These are phyloP conservation scores for Perkinsus marinus DNA, from an alignment of 169 alveolate species.

Conservation along the genomic window DNA sequence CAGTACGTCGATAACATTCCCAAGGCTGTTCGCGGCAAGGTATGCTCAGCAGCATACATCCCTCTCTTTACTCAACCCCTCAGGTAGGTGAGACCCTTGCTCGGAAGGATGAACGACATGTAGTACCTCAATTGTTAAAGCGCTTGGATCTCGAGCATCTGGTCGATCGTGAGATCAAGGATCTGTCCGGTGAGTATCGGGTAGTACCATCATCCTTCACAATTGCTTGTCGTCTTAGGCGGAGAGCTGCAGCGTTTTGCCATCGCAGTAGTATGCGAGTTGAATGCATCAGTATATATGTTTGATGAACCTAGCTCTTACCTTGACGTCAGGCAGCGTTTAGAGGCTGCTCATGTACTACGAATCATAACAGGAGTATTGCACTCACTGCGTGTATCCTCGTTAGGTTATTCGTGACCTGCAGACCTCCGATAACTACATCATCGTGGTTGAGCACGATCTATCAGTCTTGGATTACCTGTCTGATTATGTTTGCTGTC, in stretches of 20 bases:
- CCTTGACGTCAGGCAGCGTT: conserved; percentile 91
- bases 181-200: conserved; percentile 71
- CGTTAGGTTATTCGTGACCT: conserved; percentile 58
- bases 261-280: conserved; percentile 81
- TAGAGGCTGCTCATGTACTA: conserved; percentile 76
- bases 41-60: not conserved
- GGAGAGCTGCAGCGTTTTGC: conserved; percentile 98
- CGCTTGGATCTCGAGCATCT: conserved; percentile 80
- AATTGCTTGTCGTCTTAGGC: not conserved
- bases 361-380: not conserved
- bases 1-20: conserved; percentile 96
- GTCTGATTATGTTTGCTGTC: conserved; percentile 94
- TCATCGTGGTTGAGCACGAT: conserved; percentile 96
- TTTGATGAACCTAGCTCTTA: conserved; percentile 99
- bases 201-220: not conserved
- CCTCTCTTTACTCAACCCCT: not conserved
- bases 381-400: not conserved
- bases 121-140: conserved; percentile 55
- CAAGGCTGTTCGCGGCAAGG: conserved; percentile 40
- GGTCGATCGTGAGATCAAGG: conserved; percentile 78
- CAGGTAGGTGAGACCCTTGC: conserved; percentile 66
- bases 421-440: conserved; percentile 74
- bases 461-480: conserved; percentile 95
- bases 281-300: conserved; percentile 87
- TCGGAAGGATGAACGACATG: conserved; percentile 73